These are phyloP conservation scores for Lathyrus aphaca DNA, from an alignment of 306 rosid genomes.

Conservation along the genomic window DNA sequence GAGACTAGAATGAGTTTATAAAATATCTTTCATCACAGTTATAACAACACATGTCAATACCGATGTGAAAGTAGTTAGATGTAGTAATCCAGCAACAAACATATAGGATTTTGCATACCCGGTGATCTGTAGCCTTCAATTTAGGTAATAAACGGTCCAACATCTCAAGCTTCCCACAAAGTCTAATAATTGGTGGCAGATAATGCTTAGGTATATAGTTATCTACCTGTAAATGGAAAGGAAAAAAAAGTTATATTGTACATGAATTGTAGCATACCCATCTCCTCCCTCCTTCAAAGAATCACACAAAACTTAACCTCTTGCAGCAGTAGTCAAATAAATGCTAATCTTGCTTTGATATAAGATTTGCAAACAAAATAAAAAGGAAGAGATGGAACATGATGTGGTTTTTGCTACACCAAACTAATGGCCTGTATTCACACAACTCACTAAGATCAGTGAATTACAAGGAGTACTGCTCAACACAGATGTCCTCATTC, in stretches of 20 bases:
- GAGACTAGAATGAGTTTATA: constrained; percentile 5
- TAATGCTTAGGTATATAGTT: constrained; percentile 84
- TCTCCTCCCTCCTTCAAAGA: not conserved
- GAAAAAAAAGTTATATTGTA: constrained; percentile 27
- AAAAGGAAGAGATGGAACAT: not conserved
- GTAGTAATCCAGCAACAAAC: not conserved
- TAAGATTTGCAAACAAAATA: constrained; percentile 1
- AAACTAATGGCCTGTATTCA: constrained; percentile 1
- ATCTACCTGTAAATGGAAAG: constrained; percentile 69
- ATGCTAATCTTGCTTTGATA: not conserved
- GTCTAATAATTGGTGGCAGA: constrained; percentile 88
- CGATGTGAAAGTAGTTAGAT: constrained; percentile 20
- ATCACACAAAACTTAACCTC: constrained; percentile 29
- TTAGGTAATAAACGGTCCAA: constrained; percentile 94
- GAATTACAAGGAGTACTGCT: not conserved
- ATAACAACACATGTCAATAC: constrained; percentile 24
- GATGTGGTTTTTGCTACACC: not conserved
- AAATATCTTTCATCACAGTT: constrained; percentile 9
- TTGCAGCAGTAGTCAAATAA: constrained; percentile 25
- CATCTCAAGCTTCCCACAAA: constrained; percentile 99
- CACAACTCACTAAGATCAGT: constrained; percentile 18
- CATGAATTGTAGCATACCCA: constrained; percentile 16
- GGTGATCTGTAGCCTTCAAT: constrained; percentile 95
- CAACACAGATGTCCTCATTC: constrained; percentile 23
- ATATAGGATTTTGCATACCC: constrained; percentile 62